Evolutionary conservation across 441 rosid species (phyloP), one percentile per base, ranked within the genome.

Genomic region (Pelargonium citronellum): DNA sequence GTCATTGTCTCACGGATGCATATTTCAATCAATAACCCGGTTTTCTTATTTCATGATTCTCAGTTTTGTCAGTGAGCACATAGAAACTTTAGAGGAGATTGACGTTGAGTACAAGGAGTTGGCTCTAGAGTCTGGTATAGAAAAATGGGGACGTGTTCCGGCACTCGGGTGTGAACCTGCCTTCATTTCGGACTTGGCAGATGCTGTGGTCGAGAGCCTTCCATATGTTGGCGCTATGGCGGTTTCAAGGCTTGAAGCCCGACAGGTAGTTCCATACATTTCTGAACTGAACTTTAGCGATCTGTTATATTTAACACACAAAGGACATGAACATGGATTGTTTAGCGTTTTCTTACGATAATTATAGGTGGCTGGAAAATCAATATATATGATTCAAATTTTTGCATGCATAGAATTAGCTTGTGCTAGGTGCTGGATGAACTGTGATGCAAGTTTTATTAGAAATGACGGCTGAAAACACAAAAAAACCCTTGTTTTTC

Each of bases 201-300:
- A 91, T 85, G 99, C 99, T 34, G 96, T 95, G 75, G 84, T 91
- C 66, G 97, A 95, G 85, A 86, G 93, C 75, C 99, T 95, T 58
- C 99, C 99, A 1, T 95, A 95, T 77, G 99, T 92, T 74, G 97
- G 97, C 70, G 97, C 97, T 70, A 90, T 95, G 97, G 99, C 97
- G 19, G 95, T 89, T 67, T 95, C 97, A 67, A 91, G 89, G 83
- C 91, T 92, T 70, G 97, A 95, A 85, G 99, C 97, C 81, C 90
- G 97, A 74, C 99, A 91, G 96, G 99, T 91, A 78, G 13, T 12
- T 16, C 16, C 58, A 60, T 39, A 57, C 43, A 20, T 57, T 61
- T 47, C 5, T 19, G 0, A 37, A 37, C 41, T 34, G 39, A 5
- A 34, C 39, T 34, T 34, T 34, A 34, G 7, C 39, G 39, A 5